Conservation (phyloP, 2,329 filamentous ascomycete species). For the Dendrostoma leiphaemia region DNA sequence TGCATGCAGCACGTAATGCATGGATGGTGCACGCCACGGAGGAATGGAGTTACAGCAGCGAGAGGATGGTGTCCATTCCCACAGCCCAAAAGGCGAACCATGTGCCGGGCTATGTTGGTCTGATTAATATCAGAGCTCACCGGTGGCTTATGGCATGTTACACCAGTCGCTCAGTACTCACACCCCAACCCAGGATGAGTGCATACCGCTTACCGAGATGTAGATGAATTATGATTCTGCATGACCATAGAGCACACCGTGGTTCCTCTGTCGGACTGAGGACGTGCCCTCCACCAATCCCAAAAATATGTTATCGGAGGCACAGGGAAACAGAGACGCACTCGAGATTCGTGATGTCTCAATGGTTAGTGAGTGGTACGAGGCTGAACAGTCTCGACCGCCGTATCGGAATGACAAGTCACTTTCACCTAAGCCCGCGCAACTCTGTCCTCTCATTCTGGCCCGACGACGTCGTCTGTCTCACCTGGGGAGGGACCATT, state of each 20-base stretch:
- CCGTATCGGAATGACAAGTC: too few species aligned
- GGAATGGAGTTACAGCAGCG: conserved; percentile 11
- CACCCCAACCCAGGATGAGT: conserved; percentile 6
- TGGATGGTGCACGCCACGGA: conserved; percentile 16
- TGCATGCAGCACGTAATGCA: conserved; percentile 20
- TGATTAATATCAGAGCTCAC: conserved; percentile 17
- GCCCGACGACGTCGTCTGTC: too few species aligned
- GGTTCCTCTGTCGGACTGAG: neutral
- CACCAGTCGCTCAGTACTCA: conserved; percentile 5
- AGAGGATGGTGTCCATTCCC: conserved; percentile 15
- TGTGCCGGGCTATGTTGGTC: conserved; percentile 12
- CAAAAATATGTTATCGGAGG: too few species aligned
- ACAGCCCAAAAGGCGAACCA: conserved; percentile 14
- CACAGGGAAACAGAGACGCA: too few species aligned
- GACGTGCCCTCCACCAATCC: neutral
- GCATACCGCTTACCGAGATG: conserved; percentile 1
- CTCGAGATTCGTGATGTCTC: too few species aligned
- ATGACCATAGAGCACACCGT: neutral
- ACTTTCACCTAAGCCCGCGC: too few species aligned
- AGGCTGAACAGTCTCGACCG: too few species aligned
- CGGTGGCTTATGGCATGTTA: conserved; percentile 14
- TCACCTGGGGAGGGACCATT: too few species aligned
- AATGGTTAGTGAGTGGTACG: too few species aligned
- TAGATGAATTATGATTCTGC: neutral
- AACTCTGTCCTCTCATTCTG: too few species aligned